Percentiles rank a stretch among this genome's conserved stretches.
Conservation (phyloP, 177 flowering plant species). For the Tripterygium wilfordii region DNA sequence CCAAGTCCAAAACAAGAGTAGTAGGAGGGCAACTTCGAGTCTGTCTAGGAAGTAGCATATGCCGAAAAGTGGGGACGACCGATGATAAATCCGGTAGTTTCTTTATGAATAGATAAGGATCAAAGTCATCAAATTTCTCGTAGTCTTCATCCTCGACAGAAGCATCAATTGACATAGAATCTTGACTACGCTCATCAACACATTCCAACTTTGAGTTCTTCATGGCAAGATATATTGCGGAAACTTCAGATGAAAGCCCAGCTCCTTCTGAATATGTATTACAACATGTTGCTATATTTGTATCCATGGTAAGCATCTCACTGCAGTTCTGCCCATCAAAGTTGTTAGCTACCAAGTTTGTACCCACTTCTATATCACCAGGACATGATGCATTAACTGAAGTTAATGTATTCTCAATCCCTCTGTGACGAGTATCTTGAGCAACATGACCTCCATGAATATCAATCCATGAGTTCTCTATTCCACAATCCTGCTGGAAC, state of each 20-base stretch:
- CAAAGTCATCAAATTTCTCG: slow-evolving; percentile 86
- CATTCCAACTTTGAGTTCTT: slow-evolving; percentile 83
- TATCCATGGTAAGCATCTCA: slow-evolving; percentile 14
- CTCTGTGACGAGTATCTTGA: slow-evolving; percentile 8
- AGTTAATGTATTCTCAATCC: slow-evolving; percentile 9
- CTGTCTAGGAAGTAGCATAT: slow-evolving; percentile 80
- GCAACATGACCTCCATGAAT: slow-evolving; percentile 12
- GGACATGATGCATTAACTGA: slow-evolving; percentile 8
- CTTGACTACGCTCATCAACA: slow-evolving; percentile 66
- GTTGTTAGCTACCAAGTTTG: slow-evolving; percentile 15
- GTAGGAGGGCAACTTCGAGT: slow-evolving; percentile 96
- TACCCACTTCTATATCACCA: slow-evolving; percentile 23
- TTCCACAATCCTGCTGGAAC: slow-evolving; percentile 15
- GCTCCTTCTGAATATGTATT: slow-evolving; percentile 32
- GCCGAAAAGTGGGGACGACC: slow-evolving; percentile 85
- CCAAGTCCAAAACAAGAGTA: slow-evolving; percentile 94
- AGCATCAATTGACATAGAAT: slow-evolving; percentile 44
- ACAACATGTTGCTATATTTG: slow-evolving; percentile 17
- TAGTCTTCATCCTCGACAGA: slow-evolving; percentile 57
- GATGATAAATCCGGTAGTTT: slow-evolving; percentile 78
- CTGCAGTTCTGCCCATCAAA: slow-evolving; percentile 9
- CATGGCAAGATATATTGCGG: slow-evolving; percentile 85
- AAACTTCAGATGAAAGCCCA: slow-evolving; percentile 60
- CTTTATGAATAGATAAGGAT: slow-evolving; percentile 89
- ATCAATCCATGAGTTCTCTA: slow-evolving; percentile 21